Base-by-base conservation (phyloP, 331 rosid species). In the Ulmus americana region DNA sequence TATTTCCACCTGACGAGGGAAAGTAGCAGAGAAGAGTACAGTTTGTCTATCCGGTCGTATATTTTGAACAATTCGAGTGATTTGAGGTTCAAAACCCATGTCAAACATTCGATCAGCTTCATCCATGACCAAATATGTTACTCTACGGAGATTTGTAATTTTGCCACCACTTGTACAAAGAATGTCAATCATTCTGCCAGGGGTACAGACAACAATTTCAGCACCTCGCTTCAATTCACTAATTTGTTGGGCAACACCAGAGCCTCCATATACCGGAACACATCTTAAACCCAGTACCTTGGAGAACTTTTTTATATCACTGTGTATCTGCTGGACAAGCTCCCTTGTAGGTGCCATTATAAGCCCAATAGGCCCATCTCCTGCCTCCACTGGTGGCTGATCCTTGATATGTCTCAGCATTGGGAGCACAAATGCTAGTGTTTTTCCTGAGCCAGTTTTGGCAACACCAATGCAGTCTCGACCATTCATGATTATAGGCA, bases 81-180 rank as follows among this genome's bases (percentile, higher is more conserved):
- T 88, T 70, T 91, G 97, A 45, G 96, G 97, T 69, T 84, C 96
- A 73, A 91, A 91, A 39, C 97, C 97, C 97, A 91, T 88, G 83
- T 91, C 97, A 79, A 91, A 86, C 97, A 91, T 91, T 67, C 95
- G 76, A 82, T 91, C 97, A 61, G 96, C 97, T 81, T 91, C 97
- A 75, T 91, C 97, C 95, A 91, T 86, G 54, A 88, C 97, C 70
- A 91, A 65, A 75, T 81, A 91, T 54, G 95, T 86, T 59, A 88
- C 97, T 70, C 96, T 79, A 22, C 90, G 92, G 69, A 91, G 73
- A 82, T 88, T 91, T 58, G 91, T 82, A 65, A 91, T 91, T 74
- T 84, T 88, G 49, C 97, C 97, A 56, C 88, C 86, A 51, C 96
- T 91, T 52, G 97, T 91, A 77, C 97, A 88, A 6, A 91, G 81